Base-by-base conservation (phyloP, 2,329 filamentous ascomycete genomes). In the Cadophora sp. region DNA sequence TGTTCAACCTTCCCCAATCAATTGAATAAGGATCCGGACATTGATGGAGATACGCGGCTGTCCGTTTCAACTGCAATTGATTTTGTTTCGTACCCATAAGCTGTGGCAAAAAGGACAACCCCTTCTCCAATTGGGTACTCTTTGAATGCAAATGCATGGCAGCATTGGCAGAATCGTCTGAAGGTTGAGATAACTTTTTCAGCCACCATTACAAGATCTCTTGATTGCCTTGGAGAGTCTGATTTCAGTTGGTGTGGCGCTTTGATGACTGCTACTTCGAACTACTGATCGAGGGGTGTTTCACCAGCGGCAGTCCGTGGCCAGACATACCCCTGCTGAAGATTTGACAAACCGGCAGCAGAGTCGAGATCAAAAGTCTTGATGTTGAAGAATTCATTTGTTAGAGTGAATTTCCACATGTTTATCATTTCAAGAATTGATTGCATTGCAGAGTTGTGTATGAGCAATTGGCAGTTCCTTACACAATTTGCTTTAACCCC, bases 101-200 rank as follows among this genome's bases (percentile, higher is more conserved):
- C 11, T 4, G 36, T 39, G 14, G 1, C 14, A 45, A 18, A 45
- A 16, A 45, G n/a, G 14, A 18, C 2, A 45, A 14, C n/a, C 16
- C 16, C 3, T 45, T 18, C 43, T 20, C 43, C n/a, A 5, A 39
- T 13, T 20, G 43, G 20, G 3, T 13, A 7, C 5, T 9, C n/a
- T 48, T 22, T 22, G 20, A 22, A 5, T 22, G 45, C 20, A 48
- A 20, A 9, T 22, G 45, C 4, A 22, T 22, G n/a, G 1, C n/a
- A 20, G 45, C 20, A 30, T 30, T 30, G 27, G 27, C 27, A 30
- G 27, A n/a, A n/a, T 53, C 27, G 36, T 58, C 55, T 16, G 36
- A 58, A 58, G 36, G 36, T 41, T 24, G 55, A 39, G 36, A 58
- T 16, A 22, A 56, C 30, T 24, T 36, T 39, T 20, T 27, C 53